Evolutionary conservation across 306 rosid species (phyloP), one percentile per base, ranked within the genome.

Genomic region (Leucaena leucocephala): DNA sequence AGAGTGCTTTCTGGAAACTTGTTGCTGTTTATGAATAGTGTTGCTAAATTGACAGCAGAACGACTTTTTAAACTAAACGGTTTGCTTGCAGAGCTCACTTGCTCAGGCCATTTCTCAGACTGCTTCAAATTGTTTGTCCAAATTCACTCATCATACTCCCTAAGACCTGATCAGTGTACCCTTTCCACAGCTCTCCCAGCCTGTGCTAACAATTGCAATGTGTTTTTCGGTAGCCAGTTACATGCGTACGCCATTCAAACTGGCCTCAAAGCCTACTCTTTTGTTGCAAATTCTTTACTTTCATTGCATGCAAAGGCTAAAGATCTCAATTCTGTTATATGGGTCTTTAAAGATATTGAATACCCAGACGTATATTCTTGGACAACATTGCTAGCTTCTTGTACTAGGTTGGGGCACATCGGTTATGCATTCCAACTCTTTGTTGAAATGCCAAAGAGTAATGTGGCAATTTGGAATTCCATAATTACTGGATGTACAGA

Each of bases 381-480:
- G 97, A 93, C 98, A n/a, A 93, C 91, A 0, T n/a, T 93, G 66
- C 52, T 93, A 4, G 88, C 91, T 5, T 93, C 91, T 8, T 83
- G 72, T 52, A 45, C 85, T 4, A 89, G 87, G 84, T 73, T 88
- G 48, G 92, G 84, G 8, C 50, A 40, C 17, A 8, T 91, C 44
- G 80, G 57, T 8, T 66, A 83, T 79, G 98, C 91, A 6, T 76
- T 57, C 17, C 70, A 85, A 43, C 10, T 89, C 54, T 91, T 91
- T 55, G 97, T 81, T 59, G 12, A 71, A 87, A 87, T 83, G 88
- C 94, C 91, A 0, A 73, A 43, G 27, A 19, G 74, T 17, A 73
- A 87, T 42, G 97, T 87, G 68, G 88, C 89, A 0, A 69, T 84
- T 84, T 93, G 97, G 98, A 93, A 93, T 73, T 94, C 97, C 45